Evolutionary conservation across 257 asterid species (phyloP).

Genomic region (Lithospermum erythrorhizon): DNA sequence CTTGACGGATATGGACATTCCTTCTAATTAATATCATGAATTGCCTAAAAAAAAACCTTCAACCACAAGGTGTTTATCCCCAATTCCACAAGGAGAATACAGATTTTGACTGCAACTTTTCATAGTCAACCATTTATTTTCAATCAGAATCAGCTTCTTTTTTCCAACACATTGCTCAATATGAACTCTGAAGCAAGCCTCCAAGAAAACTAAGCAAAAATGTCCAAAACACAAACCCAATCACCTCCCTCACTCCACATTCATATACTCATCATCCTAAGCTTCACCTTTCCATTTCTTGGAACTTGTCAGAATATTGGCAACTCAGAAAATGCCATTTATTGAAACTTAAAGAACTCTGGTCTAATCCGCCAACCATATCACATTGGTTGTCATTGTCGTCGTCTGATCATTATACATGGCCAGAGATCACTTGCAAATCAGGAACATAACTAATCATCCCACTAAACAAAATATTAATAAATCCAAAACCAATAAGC

Average conservation of each 20-base stretch:
- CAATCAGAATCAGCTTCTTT: background rate
- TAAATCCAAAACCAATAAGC: slow-evolving; percentile 86
- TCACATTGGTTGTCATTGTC: slow-evolving; percentile 40
- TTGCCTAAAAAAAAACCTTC: too few species aligned
- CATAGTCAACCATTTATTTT: slow-evolving; percentile 1
- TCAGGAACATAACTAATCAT: slow-evolving; percentile 90
- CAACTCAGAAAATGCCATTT: slow-evolving; percentile 38
- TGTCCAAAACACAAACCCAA: slow-evolving; percentile 22
- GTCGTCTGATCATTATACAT: slow-evolving; percentile 46
- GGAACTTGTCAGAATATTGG: slow-evolving; percentile 34
- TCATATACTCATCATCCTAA: slow-evolving; percentile 17
- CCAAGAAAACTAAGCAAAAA: slow-evolving; percentile 13
- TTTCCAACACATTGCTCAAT: background rate
- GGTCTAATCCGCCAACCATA: slow-evolving; percentile 45
- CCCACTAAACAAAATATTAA: slow-evolving; percentile 73
- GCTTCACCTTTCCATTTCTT: slow-evolving; percentile 27
- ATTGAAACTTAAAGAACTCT: slow-evolving; percentile 40
- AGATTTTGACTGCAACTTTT: background rate
- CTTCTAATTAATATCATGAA: too few species aligned
- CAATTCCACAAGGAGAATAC: background rate
- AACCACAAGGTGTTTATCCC: too few species aligned
- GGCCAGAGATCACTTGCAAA: slow-evolving; percentile 70
- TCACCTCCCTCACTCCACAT: slow-evolving; percentile 6
- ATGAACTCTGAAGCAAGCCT: slow-evolving; percentile 1
- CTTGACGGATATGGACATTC: too few species aligned